phyloP scores from a whole-genome alignment of 176 grass and related monocot genomes.

The Hordeum marinum region DNA sequence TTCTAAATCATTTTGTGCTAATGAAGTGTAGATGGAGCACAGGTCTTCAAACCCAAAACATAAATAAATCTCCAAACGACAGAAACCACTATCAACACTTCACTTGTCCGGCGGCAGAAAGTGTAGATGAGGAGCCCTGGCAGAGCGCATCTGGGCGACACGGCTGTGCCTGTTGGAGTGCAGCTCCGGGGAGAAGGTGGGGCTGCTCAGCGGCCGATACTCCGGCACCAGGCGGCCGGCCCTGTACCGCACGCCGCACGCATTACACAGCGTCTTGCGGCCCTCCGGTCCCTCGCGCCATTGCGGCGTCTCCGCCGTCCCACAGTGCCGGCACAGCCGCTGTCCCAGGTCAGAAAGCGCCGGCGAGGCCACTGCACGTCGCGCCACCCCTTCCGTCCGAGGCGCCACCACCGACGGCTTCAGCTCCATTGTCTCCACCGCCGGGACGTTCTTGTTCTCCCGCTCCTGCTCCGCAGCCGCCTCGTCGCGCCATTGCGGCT shows the following conservation, averaged over 20 bases:
- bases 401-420: background rate
- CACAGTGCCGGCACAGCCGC: slow-evolving; percentile 49
- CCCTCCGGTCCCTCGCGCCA: slow-evolving; percentile 53
- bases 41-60: too few relatives aligned
- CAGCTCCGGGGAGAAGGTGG: slow-evolving; percentile 40
- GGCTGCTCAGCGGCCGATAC: slow-evolving; percentile 52
- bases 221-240: slow-evolving; percentile 36
- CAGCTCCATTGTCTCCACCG: background rate
- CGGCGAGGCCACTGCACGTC: too few relatives aligned
- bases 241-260: slow-evolving; percentile 48
- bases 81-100: background rate
- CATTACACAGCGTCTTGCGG: slow-evolving; percentile 49
- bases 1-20: too few relatives aligned
- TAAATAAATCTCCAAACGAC: too few relatives aligned
- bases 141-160: slow-evolving; percentile 21
- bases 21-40: too few relatives aligned
- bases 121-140: background rate
- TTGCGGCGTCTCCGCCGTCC: slow-evolving; percentile 39
- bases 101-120: background rate
- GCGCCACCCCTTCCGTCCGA: too few relatives aligned
- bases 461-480: background rate
- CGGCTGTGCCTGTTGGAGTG: slow-evolving; percentile 53
- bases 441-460: background rate
- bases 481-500: too few relatives aligned
- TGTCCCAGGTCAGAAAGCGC: background rate